Percentiles rank a stretch among this genome's conserved stretches.
Conservation (phyloP, 2,329 filamentous ascomycete species). For the Colletotrichum tabaci region DNA sequence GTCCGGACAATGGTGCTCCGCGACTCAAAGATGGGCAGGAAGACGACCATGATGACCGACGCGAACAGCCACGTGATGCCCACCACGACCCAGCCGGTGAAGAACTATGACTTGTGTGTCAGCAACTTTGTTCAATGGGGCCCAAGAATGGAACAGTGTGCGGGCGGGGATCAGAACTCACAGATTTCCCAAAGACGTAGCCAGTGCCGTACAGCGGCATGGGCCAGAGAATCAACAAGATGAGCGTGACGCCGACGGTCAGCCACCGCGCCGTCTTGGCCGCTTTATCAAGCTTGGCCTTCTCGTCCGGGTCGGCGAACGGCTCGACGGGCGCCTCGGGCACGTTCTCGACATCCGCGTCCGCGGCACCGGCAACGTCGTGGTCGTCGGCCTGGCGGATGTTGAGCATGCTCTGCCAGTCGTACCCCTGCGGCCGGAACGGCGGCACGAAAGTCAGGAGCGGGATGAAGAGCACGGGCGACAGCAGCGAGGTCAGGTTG, state of each 20-base stretch:
- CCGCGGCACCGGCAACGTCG: conserved; percentile 73
- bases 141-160: too few species aligned
- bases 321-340: conserved; percentile 60
- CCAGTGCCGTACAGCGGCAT: conserved; percentile 49
- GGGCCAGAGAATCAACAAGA: conserved; percentile 52
- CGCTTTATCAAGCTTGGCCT: conserved; percentile 61
- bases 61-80: conserved; percentile 80
- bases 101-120: conserved; percentile 64
- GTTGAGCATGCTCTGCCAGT: conserved; percentile 82
- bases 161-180: not conserved
- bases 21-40: conserved; percentile 41
- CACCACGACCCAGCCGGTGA: conserved; percentile 80
- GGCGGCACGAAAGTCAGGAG: conserved; percentile 71
- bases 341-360: conserved; percentile 76
- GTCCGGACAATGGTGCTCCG: conserved; percentile 38
- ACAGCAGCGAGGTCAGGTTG: conserved; percentile 82
- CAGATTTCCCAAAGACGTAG: conserved; percentile 48
- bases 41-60: conserved; percentile 40
- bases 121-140: not conserved
- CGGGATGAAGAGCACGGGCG: conserved; percentile 79
- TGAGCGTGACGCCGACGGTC: conserved; percentile 74
- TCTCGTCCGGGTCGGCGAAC: conserved; percentile 50
- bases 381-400: conserved; percentile 82
- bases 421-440: conserved; percentile 73
- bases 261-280: conserved; percentile 60